These are phyloP conservation scores for Basipetospora chlamydospora DNA, from an alignment of 2,329 filamentous ascomycete species.

Conservation along the genomic window DNA sequence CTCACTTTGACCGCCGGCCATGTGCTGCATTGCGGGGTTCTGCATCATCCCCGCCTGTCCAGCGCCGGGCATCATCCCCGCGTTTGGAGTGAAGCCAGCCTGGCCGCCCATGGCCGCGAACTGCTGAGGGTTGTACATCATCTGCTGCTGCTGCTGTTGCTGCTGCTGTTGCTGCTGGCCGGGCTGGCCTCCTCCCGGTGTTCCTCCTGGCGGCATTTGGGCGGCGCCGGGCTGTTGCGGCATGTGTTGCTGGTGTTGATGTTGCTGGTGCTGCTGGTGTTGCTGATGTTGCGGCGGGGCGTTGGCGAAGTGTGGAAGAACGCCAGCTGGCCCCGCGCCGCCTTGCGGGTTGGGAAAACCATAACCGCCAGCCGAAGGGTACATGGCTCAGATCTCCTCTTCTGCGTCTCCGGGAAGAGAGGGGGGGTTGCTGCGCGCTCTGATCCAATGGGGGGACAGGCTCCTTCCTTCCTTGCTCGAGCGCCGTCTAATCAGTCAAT, in stretches of 20 bases:
- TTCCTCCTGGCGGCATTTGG: too few relatives aligned
- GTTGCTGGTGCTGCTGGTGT: too few relatives aligned
- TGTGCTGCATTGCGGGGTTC: conserved; percentile 43
- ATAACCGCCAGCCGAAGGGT: conserved; percentile 5
- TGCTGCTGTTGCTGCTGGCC: conserved; percentile 1
- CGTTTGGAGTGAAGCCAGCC: conserved; percentile 2
- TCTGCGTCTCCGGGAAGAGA: too few relatives aligned
- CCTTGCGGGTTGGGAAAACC: conserved; percentile 5
- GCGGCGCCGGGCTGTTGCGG: conserved; percentile 2
- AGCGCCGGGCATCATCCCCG: conserved; percentile 33
- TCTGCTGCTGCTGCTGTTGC: conserved; percentile 3
- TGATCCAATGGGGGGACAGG: too few relatives aligned
- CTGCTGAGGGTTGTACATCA: conserved; percentile 6
- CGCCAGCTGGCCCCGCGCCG: too few relatives aligned
- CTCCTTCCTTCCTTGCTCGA: too few relatives aligned
- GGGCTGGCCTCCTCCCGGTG: too few relatives aligned
- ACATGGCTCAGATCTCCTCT: too few relatives aligned
- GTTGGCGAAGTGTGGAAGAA: conserved; percentile 5
- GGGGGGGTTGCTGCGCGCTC: too few relatives aligned
- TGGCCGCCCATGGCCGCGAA: conserved; percentile 5
- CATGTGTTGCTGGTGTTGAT: conserved; percentile 5
- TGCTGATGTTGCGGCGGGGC: too few relatives aligned
- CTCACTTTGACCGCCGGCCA: conserved; percentile 48
- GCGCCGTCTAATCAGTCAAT: too few relatives aligned
- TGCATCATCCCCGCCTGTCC: conserved; percentile 49